Conservation (phyloP, 139 green algal species). For the Marvania coccoides region DNA sequence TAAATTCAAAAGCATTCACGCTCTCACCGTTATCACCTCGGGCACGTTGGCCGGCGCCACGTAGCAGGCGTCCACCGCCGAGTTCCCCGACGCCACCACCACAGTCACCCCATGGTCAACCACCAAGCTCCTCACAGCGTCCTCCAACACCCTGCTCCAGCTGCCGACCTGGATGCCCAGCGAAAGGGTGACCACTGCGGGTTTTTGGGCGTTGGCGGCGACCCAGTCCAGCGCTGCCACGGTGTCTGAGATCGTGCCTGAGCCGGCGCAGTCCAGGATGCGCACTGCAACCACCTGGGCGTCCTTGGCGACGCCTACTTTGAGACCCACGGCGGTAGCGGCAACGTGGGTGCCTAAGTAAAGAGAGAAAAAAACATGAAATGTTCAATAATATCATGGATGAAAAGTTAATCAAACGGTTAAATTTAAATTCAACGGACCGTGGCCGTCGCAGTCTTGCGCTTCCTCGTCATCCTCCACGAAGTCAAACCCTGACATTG, state of each 20-base stretch:
- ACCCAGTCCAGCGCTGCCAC: constrained; percentile 71
- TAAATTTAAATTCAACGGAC: no score
- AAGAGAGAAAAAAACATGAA: no score
- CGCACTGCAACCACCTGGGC: constrained; percentile 57
- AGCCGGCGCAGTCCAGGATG: constrained; percentile 68
- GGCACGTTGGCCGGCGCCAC: constrained; percentile 39
- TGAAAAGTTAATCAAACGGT: no score
- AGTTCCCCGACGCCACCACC: constrained; percentile 26
- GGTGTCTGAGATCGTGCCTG: constrained; percentile 53
- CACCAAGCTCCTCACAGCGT: constrained; percentile 20
- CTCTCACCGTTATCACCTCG: constrained; percentile 38
- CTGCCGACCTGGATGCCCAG: constrained; percentile 48
- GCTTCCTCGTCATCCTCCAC: constrained; percentile 42
- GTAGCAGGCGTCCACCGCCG: constrained; percentile 36
- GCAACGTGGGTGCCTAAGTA: constrained; percentile 68
- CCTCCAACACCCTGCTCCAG: constrained; percentile 34
- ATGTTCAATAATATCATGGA: no score
- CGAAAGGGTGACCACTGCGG: constrained; percentile 59
- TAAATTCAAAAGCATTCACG: no score
- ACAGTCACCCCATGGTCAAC: constrained; percentile 33
- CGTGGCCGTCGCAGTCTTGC: constrained; percentile 71
- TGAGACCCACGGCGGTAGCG: constrained; percentile 45
- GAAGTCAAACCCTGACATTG: constrained; percentile 52
- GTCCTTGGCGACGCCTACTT: constrained; percentile 59
- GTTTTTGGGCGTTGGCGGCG: constrained; percentile 34